phyloP scores from a whole-genome alignment of 2,329 filamentous ascomycete genomes.

The Myriosclerotinia duriaeana region DNA sequence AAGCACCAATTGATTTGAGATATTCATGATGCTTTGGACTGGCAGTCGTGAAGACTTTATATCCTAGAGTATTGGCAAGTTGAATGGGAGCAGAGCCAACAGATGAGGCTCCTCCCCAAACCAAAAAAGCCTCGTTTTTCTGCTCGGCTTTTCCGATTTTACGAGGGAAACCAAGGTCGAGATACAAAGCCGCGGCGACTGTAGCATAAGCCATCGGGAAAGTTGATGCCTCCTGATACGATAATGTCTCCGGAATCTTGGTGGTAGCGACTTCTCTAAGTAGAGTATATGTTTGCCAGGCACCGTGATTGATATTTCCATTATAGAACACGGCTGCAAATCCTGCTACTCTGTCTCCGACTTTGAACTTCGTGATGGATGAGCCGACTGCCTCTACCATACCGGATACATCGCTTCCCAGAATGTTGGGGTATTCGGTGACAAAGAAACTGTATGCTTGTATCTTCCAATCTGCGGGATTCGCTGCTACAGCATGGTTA shows the following conservation, averaged over 20 bases:
- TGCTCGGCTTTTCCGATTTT: constrained; percentile 26
- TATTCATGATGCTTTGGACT: constrained; percentile 40
- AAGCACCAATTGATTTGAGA: constrained; percentile 45
- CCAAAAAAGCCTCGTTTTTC: constrained; percentile 39
- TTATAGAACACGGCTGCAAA: constrained; percentile 45
- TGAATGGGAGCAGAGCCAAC: constrained; percentile 44
- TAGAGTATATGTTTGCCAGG: constrained; percentile 47
- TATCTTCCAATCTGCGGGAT: constrained; percentile 44
- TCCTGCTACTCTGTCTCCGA: constrained; percentile 47
- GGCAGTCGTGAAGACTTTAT: constrained; percentile 45
- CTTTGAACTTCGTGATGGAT: constrained; percentile 30
- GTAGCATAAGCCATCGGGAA: constrained; percentile 37
- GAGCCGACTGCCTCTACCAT: constrained; percentile 27
- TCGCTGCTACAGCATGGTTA: constrained; percentile 42
- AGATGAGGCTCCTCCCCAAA: constrained; percentile 34
- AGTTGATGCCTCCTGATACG: constrained; percentile 26
- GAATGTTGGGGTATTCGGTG: constrained; percentile 42
- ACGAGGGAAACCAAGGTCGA: constrained; percentile 19
- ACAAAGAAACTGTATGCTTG: constrained; percentile 35
- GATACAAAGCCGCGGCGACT: constrained; percentile 22
- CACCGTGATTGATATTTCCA: constrained; percentile 40
- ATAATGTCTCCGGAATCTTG: constrained; percentile 34
- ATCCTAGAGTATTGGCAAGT: constrained; percentile 44
- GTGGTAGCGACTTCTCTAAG: constrained; percentile 46
- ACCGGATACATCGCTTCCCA: constrained; percentile 36